These are phyloP conservation scores for Millerozyma miso DNA, from an alignment of 805 yeast genomes.

Conservation along the genomic window DNA sequence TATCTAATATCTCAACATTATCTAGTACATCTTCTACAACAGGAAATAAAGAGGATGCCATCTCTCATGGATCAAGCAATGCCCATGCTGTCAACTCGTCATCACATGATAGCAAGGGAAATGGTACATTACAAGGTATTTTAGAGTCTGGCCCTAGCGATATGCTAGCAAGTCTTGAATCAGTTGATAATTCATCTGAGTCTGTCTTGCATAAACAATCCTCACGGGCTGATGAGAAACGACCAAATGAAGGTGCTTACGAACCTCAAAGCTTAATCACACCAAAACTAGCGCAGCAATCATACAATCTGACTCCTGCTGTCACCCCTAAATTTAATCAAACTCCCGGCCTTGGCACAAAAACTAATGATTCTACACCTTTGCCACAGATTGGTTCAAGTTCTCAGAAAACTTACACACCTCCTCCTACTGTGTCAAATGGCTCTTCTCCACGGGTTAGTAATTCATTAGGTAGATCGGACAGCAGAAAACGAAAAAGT, in stretches of 20 bases:
- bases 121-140: background rate
- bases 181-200: slow-evolving; percentile 14
- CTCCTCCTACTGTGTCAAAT: slow-evolving; percentile 10
- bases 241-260: background rate
- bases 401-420: slow-evolving; percentile 3
- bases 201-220: slow-evolving; percentile 21
- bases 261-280: background rate
- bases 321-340: slow-evolving; percentile 6
- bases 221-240: background rate
- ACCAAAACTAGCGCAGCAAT: slow-evolving; percentile 9
- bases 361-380: slow-evolving; percentile 18
- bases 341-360: slow-evolving; percentile 3
- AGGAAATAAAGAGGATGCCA: background rate
- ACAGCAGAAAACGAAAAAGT: slow-evolving; percentile 29
- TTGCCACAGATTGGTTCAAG: slow-evolving; percentile 21
- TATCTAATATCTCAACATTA: background rate
- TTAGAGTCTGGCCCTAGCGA: background rate
- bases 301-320: slow-evolving; percentile 7
- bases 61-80: background rate
- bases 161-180: background rate
- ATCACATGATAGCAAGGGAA: background rate
- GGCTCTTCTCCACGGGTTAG: slow-evolving; percentile 14
- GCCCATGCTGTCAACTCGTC: background rate
- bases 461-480: slow-evolving; percentile 4
- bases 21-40: slow-evolving; percentile 1